Base-by-base conservation (phyloP, 352 stramenopile species). In the Globisporangium splendens region DNA sequence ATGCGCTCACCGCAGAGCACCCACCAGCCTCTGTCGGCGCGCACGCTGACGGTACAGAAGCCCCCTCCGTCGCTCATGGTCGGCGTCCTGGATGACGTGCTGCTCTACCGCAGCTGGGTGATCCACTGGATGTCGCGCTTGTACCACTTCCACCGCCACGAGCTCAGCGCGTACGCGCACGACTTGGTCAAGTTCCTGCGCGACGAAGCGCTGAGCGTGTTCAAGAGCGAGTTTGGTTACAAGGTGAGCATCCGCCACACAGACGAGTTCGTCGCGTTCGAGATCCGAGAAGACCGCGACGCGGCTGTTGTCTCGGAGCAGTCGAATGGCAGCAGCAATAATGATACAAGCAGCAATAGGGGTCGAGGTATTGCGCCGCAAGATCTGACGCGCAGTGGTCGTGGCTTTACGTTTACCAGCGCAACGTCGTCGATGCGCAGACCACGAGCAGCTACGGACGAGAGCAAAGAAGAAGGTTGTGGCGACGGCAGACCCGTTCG, bases 151-250 rank as follows among this genome's bases (percentile, higher is more conserved):
- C 70, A 69, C 13, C 59, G 55, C 33, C 62, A 75, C 1, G 35
- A 79, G 59, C 68, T 89, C 24, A 77, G 75, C 39, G 56, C 64
- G 21, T 87, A 89, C 54, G 79, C 77, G 42, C 76, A 84, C 53
- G 79, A 87, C 46, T 60, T 89, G 46, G 73, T 89, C 50, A 89
- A 89, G 57, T 75, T 75, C 43, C 57, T 88, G 49, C 79, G 81
- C 33, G 70, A 77, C 12, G 66, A 70, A n/a, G 77, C 72, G 52
- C 41, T 83, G 41, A 63, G 64, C 15, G 59, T 62, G n/a, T 79
- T 66, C 46, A 68, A 66, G 38, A 66, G 72, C 47, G 77, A 86
- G 62, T 83, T 83, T 44, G 79, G 79, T 18, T 89, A 89, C 68
- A 78, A 62, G 47, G 79, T 89, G 39, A 83, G 73, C 52, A 84